phyloP scores from a whole-genome alignment of 2,329 filamentous ascomycete species.

The Dactylonectria macrodidyma region DNA sequence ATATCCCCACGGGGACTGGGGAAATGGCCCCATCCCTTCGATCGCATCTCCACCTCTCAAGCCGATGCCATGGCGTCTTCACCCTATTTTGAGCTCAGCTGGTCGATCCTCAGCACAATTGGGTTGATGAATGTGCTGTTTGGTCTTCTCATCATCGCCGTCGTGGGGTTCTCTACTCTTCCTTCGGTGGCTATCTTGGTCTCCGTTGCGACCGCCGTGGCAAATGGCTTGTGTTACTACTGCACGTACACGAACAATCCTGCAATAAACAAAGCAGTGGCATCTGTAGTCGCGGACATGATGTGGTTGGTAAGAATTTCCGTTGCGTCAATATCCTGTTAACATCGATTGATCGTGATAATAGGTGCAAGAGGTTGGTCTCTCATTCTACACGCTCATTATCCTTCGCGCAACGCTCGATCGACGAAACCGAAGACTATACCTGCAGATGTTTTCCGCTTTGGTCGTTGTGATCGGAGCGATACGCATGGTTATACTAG shows the following conservation, averaged over 20 bases:
- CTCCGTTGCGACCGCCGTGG: not conserved
- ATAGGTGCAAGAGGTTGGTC: too few species aligned
- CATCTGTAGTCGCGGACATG: not conserved
- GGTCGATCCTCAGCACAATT: not conserved
- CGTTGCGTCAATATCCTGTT: too few species aligned
- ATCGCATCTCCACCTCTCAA: too few species aligned
- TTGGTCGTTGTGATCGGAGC: not conserved
- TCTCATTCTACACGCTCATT: too few species aligned
- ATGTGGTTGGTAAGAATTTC: not conserved
- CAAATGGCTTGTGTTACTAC: slow-evolving; percentile 7
- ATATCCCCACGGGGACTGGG: not conserved
- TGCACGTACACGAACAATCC: not conserved
- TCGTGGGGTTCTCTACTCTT: not conserved
- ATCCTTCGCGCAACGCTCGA: too few species aligned
- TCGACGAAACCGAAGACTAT: too few species aligned
- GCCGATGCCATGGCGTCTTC: too few species aligned
- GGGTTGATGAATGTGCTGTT: not conserved
- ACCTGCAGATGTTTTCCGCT: too few species aligned
- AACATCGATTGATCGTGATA: too few species aligned
- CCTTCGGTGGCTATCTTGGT: not conserved
- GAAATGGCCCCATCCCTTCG: not conserved
- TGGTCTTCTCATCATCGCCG: not conserved
- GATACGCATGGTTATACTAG: not conserved
- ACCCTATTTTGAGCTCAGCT: too few species aligned
- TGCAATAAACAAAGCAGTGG: not conserved